Percentiles rank a stretch among this genome's conserved stretches.
phyloP scores from a whole-genome alignment of 371 early-diverging fungal genomes.

The Mortierella sp. region DNA sequence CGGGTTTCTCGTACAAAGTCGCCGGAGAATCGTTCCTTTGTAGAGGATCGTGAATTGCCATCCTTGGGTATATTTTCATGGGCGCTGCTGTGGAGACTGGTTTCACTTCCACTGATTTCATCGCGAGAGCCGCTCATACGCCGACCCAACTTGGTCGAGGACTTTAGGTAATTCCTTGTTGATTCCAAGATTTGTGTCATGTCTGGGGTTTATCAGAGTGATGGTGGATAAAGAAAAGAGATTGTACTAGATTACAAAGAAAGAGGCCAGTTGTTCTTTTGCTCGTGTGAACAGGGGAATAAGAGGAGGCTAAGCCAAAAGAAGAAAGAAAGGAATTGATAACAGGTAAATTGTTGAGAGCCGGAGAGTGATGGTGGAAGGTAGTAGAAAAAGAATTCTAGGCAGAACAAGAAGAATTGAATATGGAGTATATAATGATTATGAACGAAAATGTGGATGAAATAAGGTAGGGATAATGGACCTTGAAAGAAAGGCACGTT shows the following conservation, averaged over 20 bases:
- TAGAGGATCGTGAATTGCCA: neutral
- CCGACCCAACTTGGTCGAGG: conserved; percentile 43
- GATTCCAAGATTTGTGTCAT: conserved; percentile 52
- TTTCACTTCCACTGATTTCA: conserved; percentile 32
- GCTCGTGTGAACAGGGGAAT: neutral
- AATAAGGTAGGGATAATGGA: no score
- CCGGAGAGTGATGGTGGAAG: neutral
- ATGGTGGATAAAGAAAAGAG: conserved; percentile 1
- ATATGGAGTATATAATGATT: neutral
- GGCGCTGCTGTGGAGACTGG: conserved; percentile 13
- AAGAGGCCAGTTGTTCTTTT: neutral
- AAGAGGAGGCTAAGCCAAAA: neutral
- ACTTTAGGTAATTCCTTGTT: conserved; percentile 41
- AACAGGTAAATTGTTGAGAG: neutral
- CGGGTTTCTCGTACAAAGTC: conserved; percentile 12
- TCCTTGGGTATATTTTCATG: neutral
- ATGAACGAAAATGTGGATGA: no score
- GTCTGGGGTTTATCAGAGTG: neutral
- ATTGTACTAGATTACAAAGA: neutral
- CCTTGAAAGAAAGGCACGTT: no score
- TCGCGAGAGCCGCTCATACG: conserved; percentile 45
- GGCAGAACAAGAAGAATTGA: conserved; percentile 3
- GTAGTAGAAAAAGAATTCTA: neutral
- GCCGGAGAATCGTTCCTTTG: conserved; percentile 30
- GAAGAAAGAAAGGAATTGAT: neutral